These are phyloP conservation scores for Combretum micranthum DNA, from an alignment of 345 rosid genomes.

Conservation along the genomic window DNA sequence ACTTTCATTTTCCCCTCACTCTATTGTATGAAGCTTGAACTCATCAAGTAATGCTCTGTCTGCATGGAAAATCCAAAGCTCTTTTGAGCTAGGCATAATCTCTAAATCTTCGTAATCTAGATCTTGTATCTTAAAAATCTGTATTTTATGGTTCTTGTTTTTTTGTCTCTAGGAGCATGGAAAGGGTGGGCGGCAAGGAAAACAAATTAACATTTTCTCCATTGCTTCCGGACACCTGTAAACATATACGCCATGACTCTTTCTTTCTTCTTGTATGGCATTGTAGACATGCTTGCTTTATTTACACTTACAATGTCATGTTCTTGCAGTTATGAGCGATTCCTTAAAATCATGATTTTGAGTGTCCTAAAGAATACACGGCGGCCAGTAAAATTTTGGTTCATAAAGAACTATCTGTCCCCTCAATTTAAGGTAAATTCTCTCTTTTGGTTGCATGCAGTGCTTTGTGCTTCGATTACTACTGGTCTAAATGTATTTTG, in stretches of 20 bases:
- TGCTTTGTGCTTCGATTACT: no score
- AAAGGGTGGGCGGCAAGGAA: slow-evolving; percentile 72
- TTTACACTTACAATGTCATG: slow-evolving; percentile 4
- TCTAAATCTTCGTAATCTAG: no score
- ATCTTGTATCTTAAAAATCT: neutral
- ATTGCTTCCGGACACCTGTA: slow-evolving; percentile 99
- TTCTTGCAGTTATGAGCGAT: slow-evolving; percentile 84
- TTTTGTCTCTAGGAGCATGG: slow-evolving; percentile 40
- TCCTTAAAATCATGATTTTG: slow-evolving; percentile 93
- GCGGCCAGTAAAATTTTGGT: slow-evolving; percentile 98
- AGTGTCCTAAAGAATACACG: slow-evolving; percentile 85
- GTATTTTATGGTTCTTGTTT: slow-evolving; percentile 5
- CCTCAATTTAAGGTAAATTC: slow-evolving; percentile 86
- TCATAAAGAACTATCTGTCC: slow-evolving; percentile 96
- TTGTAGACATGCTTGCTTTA: neutral
- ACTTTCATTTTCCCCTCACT: no score
- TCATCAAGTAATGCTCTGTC: no score
- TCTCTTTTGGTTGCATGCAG: neutral
- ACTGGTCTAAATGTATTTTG: no score
- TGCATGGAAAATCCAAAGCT: no score
- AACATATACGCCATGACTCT: slow-evolving; percentile 19
- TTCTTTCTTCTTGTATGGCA: slow-evolving; percentile 1
- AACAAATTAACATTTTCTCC: slow-evolving; percentile 80
- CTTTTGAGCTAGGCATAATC: no score
- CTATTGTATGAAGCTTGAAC: no score